Conservation (phyloP, 2,329 filamentous ascomycete species). For the Ophiobolus disseminans region DNA sequence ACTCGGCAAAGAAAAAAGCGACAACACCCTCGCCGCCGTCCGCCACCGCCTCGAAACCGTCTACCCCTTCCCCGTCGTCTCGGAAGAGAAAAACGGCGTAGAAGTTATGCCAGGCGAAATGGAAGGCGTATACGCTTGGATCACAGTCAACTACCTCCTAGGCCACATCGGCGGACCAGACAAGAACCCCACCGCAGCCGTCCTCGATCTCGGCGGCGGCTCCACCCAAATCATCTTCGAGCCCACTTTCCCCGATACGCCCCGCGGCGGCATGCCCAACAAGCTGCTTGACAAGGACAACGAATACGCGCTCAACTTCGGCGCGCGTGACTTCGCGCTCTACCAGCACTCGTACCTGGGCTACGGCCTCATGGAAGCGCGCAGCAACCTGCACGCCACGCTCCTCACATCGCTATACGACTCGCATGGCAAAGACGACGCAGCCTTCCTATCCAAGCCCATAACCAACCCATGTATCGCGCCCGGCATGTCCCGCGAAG, state of each 20-base stretch:
- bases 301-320: slow-evolving; percentile 91
- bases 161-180: slow-evolving; percentile 96
- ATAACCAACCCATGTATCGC: slow-evolving; percentile 86
- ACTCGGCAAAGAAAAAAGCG: slow-evolving; percentile 79
- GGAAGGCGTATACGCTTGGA: slow-evolving; percentile 98
- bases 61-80: slow-evolving; percentile 94
- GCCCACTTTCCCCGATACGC: slow-evolving; percentile 81
- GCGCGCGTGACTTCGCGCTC: slow-evolving; percentile 86
- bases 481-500: slow-evolving; percentile 75
- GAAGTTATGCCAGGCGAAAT: slow-evolving; percentile 97
- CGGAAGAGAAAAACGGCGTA: slow-evolving; percentile 82
- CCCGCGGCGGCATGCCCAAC: slow-evolving; percentile 81
- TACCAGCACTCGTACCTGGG: slow-evolving; percentile 99
- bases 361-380: slow-evolving; percentile 94
- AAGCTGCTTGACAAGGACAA: slow-evolving; percentile 89
- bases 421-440: slow-evolving; percentile 55
- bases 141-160: slow-evolving; percentile 97
- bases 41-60: slow-evolving; percentile 81
- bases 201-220: slow-evolving; percentile 95
- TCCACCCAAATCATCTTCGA: slow-evolving; percentile 99
- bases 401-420: slow-evolving; percentile 76
- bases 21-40: slow-evolving; percentile 86
- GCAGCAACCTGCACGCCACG: slow-evolving; percentile 80
- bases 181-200: slow-evolving; percentile 86
- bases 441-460: slow-evolving; percentile 71